Evolutionary conservation across 2,329 filamentous ascomycete species (phyloP).

Genomic region (Hymenoscyphus infarciens): DNA sequence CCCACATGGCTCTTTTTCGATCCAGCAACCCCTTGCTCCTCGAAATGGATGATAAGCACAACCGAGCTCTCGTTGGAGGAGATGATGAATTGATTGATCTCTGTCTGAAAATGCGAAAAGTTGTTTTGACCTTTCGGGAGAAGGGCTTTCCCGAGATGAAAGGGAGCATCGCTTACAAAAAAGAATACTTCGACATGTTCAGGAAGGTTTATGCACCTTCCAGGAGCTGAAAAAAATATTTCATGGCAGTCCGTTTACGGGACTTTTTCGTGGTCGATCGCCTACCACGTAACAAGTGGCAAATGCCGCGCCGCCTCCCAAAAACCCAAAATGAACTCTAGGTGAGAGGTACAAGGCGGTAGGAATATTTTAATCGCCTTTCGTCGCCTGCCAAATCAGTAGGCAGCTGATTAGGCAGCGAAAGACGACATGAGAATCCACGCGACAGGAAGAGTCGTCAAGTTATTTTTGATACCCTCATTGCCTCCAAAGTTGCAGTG

Average conservation of each 20-base stretch:
- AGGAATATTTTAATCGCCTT: not conserved
- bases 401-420: not conserved
- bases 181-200: slow-evolving; percentile 27
- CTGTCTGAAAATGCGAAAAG: slow-evolving; percentile 24
- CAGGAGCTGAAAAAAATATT: slow-evolving; percentile 4
- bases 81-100: slow-evolving; percentile 24
- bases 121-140: slow-evolving; percentile 25
- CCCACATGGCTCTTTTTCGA: slow-evolving; percentile 28
- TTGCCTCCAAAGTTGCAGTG: no score
- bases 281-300: not conserved
- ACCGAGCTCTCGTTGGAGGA: slow-evolving; percentile 23
- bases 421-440: not conserved
- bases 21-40: slow-evolving; percentile 28
- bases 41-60: slow-evolving; percentile 25
- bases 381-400: not conserved
- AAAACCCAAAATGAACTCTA: not conserved
- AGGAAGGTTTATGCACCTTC: slow-evolving; percentile 22
- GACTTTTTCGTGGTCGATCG: not conserved
- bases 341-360: not conserved
- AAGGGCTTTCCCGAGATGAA: slow-evolving; percentile 28
- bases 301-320: not conserved
- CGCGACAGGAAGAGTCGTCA: not conserved
- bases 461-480: no score
- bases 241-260: not conserved
- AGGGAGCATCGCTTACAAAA: slow-evolving; percentile 27